These are phyloP conservation scores for peach (Prunus persica) DNA, from an alignment of 306 rosid species.

Conservation along the genomic window Prunus_persica_NCBIv2 NC_034011.1:6146001-6146500, in stretches of 20 bases:
- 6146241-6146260: conserved; percentile 52
- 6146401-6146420: not conserved
- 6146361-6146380: conserved; percentile 50
- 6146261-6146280: conserved; percentile 41
- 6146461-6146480: not conserved
- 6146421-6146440: too few species aligned
- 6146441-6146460: not conserved
- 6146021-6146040: conserved; percentile 53
- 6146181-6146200: conserved; percentile 49
- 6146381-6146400: not conserved
- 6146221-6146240: conserved; percentile 53
- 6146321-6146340: conserved; percentile 41
- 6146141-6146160: conserved; percentile 45
- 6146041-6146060: conserved; percentile 54
- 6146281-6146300: conserved; percentile 26
- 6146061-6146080: conserved; percentile 67
- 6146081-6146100: conserved; percentile 36
- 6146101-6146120: conserved; percentile 51
- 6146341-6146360: conserved; percentile 64
- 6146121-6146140: conserved; percentile 73
- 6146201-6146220: conserved; percentile 51
- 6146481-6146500: not conserved
- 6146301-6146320: conserved; percentile 6
- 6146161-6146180: conserved; percentile 74
- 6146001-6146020: conserved; percentile 41